These are phyloP conservation scores for Nepenthes gracilis DNA, from an alignment of 148 eudicot genomes.

Conservation along the genomic window DNA sequence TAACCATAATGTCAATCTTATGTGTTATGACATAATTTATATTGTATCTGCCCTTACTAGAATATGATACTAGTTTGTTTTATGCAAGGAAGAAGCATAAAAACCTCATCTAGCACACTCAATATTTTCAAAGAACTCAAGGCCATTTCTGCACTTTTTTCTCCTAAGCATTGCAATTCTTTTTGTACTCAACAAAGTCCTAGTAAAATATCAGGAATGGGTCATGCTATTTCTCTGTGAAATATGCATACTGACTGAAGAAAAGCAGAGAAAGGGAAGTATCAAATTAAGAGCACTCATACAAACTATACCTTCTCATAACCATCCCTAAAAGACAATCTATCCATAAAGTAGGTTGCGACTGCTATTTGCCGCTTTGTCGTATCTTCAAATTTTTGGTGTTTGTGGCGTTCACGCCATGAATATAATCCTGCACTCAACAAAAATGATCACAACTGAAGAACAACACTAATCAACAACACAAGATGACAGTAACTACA, in stretches of 20 bases:
- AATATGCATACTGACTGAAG: neutral
- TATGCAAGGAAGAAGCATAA: too few species aligned
- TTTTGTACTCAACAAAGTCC: too few species aligned
- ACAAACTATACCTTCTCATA: conserved; percentile 76
- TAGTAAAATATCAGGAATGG: too few species aligned
- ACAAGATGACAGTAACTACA: neutral
- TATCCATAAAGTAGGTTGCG: conserved; percentile 96
- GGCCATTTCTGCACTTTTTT: too few species aligned
- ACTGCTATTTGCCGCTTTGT: conserved; percentile 81
- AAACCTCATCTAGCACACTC: too few species aligned
- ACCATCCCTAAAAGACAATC: conserved; percentile 96
- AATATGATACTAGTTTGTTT: too few species aligned
- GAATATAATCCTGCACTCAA: conserved; percentile 58
- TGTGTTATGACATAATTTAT: too few species aligned
- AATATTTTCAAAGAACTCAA: too few species aligned
- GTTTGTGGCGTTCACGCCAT: conserved; percentile 66
- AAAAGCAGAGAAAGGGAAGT: neutral
- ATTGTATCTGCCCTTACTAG: too few species aligned
- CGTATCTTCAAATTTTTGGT: conserved; percentile 69
- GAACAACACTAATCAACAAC: neutral
- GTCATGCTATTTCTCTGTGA: neutral
- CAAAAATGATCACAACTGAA: conserved; percentile 2
- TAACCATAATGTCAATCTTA: too few species aligned
- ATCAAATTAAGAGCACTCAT: neutral
- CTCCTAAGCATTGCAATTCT: too few species aligned